Base-by-base conservation (phyloP, 139 green algal species). In the Gonium pectorale region DNA sequence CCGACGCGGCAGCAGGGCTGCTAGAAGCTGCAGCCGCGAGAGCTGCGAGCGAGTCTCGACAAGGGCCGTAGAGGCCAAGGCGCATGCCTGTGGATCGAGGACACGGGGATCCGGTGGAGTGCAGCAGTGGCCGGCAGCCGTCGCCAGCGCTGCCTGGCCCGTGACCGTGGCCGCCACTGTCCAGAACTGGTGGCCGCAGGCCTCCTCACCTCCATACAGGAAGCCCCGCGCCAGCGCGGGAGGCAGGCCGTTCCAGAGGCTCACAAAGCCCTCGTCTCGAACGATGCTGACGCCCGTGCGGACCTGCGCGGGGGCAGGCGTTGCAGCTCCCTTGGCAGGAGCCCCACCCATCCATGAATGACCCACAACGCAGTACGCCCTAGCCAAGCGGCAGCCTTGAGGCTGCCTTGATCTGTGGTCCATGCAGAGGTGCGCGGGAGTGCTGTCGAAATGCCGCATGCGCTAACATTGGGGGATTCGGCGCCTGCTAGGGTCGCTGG, bases 31-130 rank as follows among this genome's bases (percentile, higher is more conserved):
- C n/a, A n/a, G n/a, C 44, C 26, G 21, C 60, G 5, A 37, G 37
- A 2, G n/a, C 41, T 8, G 37, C 6, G 22, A 94, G 52, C 4
- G 37, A 41, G 0, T 81, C 26, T 79, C 96, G 96, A 41, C 94
- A 86, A 2, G 94, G 95, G 22, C 63, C 85, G 80, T 98, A 98
- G 17, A 97, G 85, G 2, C 96, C 96, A 24, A 98, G 92, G 17
- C 96, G 86, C 43, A 97, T 80, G n/a, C 90, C 87, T 91, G 59
- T n/a, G 56, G 56, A n/a, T 26, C 21, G 26, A 67, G 44, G 29
- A 29, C 37, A 38, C 33, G 11, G 29, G 41, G 54, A 56, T 26
- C 2, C 5, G 38, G 44, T 33, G 63, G 44, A 21, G 63, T 19
- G 70, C 38, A 37, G 38, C 3, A 54, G 46, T 70, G 15, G 46